Percentiles rank a stretch among this genome's conserved stretches.
phyloP scores from a whole-genome alignment of 2,329 filamentous ascomycete species.

The Cladosporium colombiae region DNA sequence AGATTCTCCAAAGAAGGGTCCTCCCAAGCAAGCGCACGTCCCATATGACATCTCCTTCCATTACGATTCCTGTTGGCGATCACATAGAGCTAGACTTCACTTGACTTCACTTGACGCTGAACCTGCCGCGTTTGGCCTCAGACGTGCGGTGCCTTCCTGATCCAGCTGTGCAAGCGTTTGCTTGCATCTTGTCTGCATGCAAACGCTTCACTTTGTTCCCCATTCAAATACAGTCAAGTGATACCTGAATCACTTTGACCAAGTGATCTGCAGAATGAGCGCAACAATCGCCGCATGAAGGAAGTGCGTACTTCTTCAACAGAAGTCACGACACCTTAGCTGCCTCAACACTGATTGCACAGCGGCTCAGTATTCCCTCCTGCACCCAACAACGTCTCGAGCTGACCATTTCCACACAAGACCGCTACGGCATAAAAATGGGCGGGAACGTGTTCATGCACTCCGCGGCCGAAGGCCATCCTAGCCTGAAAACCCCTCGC shows the following conservation, averaged over 20 bases:
- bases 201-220: background rate
- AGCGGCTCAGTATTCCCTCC: no score
- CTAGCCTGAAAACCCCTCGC: conserved; percentile 61
- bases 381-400: no score
- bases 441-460: conserved; percentile 63
- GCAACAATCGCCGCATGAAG: no score
- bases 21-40: background rate
- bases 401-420: background rate
- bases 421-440: conserved; percentile 50
- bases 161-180: background rate
- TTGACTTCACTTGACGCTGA: background rate
- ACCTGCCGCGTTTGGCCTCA: background rate
- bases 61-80: background rate
- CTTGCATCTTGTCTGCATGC: background rate
- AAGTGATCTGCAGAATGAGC: background rate
- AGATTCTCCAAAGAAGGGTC: background rate
- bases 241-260: background rate
- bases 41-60: background rate
- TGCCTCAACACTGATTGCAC: background rate
- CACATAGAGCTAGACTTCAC: background rate
- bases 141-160: background rate
- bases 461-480: conserved; percentile 42
- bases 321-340: background rate
- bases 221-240: background rate
- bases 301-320: background rate